Evolutionary conservation across 192 early-diverging fungal genomes (phyloP).

Genomic region (Coemansia aciculifera): DNA sequence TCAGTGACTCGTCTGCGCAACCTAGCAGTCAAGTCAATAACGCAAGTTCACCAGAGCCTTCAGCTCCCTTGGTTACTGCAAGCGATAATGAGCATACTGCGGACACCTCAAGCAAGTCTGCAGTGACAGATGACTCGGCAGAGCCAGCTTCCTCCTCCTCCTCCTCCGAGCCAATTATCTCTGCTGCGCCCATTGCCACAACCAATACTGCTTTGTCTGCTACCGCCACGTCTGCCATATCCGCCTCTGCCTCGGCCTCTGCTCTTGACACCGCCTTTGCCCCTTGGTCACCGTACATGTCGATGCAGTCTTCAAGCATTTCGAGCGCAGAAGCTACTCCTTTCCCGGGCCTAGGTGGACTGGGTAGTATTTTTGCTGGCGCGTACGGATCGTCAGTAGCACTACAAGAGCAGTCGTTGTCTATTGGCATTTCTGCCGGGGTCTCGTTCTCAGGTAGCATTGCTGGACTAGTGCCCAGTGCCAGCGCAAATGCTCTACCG

Average conservation of each 20-base stretch:
- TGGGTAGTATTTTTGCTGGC: background rate
- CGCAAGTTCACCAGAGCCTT: background rate
- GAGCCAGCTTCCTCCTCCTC: background rate
- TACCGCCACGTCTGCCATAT: background rate
- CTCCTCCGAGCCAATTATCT: background rate
- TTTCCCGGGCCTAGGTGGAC: background rate
- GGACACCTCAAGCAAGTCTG: background rate
- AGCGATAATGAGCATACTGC: background rate
- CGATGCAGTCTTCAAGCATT: background rate
- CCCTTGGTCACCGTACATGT: constrained; percentile 7
- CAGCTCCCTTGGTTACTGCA: background rate
- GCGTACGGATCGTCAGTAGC: constrained; percentile 12
- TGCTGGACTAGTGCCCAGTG: background rate
- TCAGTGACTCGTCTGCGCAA: background rate
- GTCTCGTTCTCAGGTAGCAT: background rate
- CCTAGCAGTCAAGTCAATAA: background rate
- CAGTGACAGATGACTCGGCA: background rate
- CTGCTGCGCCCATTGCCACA: background rate
- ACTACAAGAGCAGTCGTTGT: constrained; percentile 16
- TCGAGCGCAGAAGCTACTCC: background rate
- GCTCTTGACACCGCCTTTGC: background rate
- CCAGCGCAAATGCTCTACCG: background rate
- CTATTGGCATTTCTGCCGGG: background rate
- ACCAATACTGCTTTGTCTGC: background rate
- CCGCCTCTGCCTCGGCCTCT: background rate